Conservation (phyloP, 1,284 basidiomycete species). For the Austroboletus olivaceoglutinosus region DNA sequence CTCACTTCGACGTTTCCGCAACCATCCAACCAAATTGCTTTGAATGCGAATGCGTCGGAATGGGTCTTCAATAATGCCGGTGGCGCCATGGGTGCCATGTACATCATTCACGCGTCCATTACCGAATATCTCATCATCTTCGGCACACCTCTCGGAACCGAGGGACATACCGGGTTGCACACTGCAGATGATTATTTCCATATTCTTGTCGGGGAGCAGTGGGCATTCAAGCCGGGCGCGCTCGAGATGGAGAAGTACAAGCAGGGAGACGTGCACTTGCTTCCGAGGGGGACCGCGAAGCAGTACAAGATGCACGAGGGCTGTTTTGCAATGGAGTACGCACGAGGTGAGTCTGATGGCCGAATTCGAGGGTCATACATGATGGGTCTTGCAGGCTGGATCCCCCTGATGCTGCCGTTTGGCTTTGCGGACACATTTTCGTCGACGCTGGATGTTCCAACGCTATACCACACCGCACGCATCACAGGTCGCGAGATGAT, state of each 20-base stretch:
- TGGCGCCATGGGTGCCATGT: conserved; percentile 98
- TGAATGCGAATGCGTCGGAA: conserved; percentile 70
- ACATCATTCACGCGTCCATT: conserved; percentile 91
- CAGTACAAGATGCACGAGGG: conserved; percentile 98
- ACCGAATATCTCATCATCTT: conserved; percentile 96
- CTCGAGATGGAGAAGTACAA: conserved; percentile 83
- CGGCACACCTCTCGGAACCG: conserved; percentile 93
- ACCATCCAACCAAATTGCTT: conserved; percentile 40
- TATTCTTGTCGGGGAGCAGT: conserved; percentile 91
- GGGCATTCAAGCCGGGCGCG: conserved; percentile 82
- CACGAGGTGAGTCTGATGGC: conserved; percentile 58
- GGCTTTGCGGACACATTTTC: conserved; percentile 84
- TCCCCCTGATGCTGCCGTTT: conserved; percentile 90
- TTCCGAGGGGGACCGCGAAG: conserved; percentile 82
- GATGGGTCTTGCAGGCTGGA: conserved; percentile 63
- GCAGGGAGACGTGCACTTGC: conserved; percentile 81
- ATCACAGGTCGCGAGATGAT: conserved; percentile 85
- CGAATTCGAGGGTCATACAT: conserved; percentile 18
- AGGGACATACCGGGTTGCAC: conserved; percentile 93
- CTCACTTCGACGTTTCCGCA: conserved; percentile 66
- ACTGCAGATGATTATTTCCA: conserved; percentile 98
- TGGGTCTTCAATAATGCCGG: conserved; percentile 99
- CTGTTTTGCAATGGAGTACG: conserved; percentile 95
- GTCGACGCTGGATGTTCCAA: conserved; percentile 87
- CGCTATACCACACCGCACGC: conserved; percentile 76